Conservation (phyloP, 106 monocot species). For the Dendrobium nobile region DNA sequence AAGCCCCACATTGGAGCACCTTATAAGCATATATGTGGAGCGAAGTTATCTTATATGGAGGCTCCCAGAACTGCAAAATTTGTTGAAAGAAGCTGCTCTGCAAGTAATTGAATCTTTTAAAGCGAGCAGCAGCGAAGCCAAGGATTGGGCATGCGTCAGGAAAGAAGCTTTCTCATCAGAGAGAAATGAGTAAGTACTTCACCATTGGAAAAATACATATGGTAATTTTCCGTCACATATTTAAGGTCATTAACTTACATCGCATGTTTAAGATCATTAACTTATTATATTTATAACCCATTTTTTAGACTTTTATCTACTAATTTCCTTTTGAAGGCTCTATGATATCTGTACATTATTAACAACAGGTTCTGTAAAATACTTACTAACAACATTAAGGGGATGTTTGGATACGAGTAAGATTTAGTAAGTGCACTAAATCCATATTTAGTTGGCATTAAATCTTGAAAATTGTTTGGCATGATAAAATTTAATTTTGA, state of each 20-base stretch:
- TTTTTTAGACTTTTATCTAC: background rate
- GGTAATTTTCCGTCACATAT: no score
- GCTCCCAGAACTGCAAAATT: conserved; percentile 76
- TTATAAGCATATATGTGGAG: conserved; percentile 85
- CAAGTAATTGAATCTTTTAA: conserved; percentile 56
- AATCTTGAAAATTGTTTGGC: no score
- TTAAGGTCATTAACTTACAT: no score
- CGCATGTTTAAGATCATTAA: background rate
- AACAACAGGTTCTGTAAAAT: background rate
- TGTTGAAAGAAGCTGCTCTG: conserved; percentile 72
- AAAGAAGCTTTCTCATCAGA: conserved; percentile 85
- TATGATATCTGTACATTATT: background rate
- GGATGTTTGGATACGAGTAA: no score
- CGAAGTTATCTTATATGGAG: conserved; percentile 91
- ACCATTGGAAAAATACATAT: background rate
- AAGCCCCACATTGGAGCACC: conserved; percentile 79
- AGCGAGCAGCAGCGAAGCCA: conserved; percentile 45
- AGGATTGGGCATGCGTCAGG: conserved; percentile 80
- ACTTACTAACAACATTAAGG: no score
- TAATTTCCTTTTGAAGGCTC: background rate
- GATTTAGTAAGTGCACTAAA: no score
- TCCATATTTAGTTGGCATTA: no score
- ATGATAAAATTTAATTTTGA: no score
- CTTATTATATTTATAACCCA: background rate
- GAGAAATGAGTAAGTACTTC: conserved; percentile 78